These are phyloP conservation scores for Termitomyces sp. DNA, from an alignment of 768 basidiomycete species.

Conservation along the genomic window DNA sequence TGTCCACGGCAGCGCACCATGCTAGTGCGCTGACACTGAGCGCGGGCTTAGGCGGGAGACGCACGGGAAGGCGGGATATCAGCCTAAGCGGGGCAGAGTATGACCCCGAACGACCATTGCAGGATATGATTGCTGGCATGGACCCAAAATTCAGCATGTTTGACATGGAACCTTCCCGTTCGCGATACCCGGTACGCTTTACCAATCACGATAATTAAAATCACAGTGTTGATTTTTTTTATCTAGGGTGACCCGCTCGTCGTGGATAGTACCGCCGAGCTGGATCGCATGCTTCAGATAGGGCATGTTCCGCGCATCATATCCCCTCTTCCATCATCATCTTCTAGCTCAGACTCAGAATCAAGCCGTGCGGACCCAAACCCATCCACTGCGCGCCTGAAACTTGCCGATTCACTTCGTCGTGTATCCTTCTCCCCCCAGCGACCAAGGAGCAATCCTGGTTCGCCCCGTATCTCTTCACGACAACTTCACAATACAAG, in stretches of 20 bases:
- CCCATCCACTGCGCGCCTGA: slow-evolving; percentile 44
- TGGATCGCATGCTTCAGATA: slow-evolving; percentile 57
- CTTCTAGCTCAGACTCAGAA: slow-evolving; percentile 52
- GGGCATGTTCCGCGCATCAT: slow-evolving; percentile 37
- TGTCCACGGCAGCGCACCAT: slow-evolving; percentile 88
- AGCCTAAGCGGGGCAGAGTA: slow-evolving; percentile 78
- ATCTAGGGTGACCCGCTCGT: slow-evolving; percentile 43
- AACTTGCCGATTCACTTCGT: slow-evolving; percentile 67
- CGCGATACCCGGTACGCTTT: slow-evolving; percentile 43
- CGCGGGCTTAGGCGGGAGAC: slow-evolving; percentile 70
- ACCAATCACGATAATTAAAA: neutral
- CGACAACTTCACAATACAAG: slow-evolving; percentile 9
- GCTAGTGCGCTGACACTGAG: slow-evolving; percentile 84
- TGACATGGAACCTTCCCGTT: slow-evolving; percentile 48
- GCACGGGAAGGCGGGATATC: slow-evolving; percentile 45
- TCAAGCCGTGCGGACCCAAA: slow-evolving; percentile 22
- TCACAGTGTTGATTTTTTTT: slow-evolving; percentile 4
- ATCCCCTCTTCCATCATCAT: slow-evolving; percentile 46
- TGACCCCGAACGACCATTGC: slow-evolving; percentile 78
- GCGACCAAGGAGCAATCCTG: slow-evolving; percentile 52
- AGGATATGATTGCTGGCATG: slow-evolving; percentile 66
- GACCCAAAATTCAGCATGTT: slow-evolving; percentile 55
- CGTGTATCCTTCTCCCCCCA: slow-evolving; percentile 74
- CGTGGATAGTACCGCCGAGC: slow-evolving; percentile 58
- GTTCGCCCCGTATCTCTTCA: slow-evolving; percentile 22